Evolutionary conservation across 768 basidiomycete genomes (phyloP), one percentile per base, ranked within the genome.

Genomic region (Naganishia vishniacii): DNA sequence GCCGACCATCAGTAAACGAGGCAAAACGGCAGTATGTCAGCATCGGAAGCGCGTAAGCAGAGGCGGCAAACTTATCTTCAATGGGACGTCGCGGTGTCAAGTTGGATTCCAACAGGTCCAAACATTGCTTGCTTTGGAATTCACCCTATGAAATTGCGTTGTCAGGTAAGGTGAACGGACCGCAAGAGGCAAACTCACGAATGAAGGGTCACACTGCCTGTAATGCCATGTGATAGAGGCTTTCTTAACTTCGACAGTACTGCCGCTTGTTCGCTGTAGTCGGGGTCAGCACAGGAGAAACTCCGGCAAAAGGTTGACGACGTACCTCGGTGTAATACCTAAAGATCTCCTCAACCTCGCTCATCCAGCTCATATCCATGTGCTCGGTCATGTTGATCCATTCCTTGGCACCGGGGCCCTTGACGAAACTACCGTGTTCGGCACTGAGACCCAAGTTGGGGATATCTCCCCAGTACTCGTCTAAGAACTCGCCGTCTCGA

Each of bases 201-300:
- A 99, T 79, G 94, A 91, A 0, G 94, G 94, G 78, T 99, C 94
- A 32, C 83, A 83, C 64, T 85, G 83, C 47, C 94, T 84, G 79
- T 95, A 97, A 79, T 99, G 94, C 94, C 94, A 98, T 45, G 93
- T 97, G 75, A 99, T 89, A 65, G 88, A 88, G 72, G 89, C 91
- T 83, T 93, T 93, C 84, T 99, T 99, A 77, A 87, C 81, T 82
- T 99, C 94, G 65, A 98, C 91, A 71, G 88, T 87, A 69, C 88
- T 88, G n/a, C 94, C 94, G 37, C 91, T 90, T 70, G 94, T 99
- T 58, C 94, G 81, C 84, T 56, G 15, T 23, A 56, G 1, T 40
- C 86, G 68, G 26, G 13, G 18, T 18, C 8, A 32, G 34, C 20
- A 8, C 60, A 66, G 59, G 34, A 53, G 47, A 11, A 48, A 45